Evolutionary conservation across 495 filamentous ascomycete genomes (phyloP), one percentile per base, ranked within the genome.

Genomic region (Penicillium dipodomyicola): DNA sequence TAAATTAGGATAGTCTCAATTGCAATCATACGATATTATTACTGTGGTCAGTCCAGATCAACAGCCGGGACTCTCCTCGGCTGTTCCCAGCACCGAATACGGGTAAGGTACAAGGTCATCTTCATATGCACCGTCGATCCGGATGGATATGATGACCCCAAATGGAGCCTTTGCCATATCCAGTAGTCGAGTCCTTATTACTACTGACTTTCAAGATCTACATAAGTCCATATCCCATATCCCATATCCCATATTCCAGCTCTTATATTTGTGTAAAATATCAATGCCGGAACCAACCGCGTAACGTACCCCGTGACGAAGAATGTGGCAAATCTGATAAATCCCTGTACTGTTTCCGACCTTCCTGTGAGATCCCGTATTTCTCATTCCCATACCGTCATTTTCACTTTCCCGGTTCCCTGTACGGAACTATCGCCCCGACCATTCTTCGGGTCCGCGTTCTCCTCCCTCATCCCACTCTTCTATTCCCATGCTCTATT

Each of bases 241-340:
- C 40, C 30, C 8, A 41, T n/a, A n/a, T n/a, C 27, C 6, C 1
- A 14, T 6, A 35, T 35, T 47, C 30, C 8, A 41, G n/a, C 27
- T 35, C n/a, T 27, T 39, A n/a, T 22, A 19, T 20, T 20, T 5
- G 22, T 25, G 30, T 20, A 23, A 8, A 44, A 19, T 29, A 45
- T 27, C 54, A 39, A 39, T 43, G 22, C 17, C 30, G 30, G 14
- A 50, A 39, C 33, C 32, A 23, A 39, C 42, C 42, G 52, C 23
- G 27, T 45, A 46, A 47, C 52, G 19, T 54, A 40, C 39, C 49
- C 22, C 40, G 40, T 59, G 52, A 60, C 40, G 48, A 57, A 20
- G 59, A 60, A 63, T 64, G 65, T 68, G 65, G 65, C 65, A 55
- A 68, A 67, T 68, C 65, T 57, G 63, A 68, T 68, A 68, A 66